Percentiles rank a stretch among this genome's conserved stretches.
phyloP scores from a whole-genome alignment of 2,329 filamentous ascomycete species.

The Neonectria hederae region DNA sequence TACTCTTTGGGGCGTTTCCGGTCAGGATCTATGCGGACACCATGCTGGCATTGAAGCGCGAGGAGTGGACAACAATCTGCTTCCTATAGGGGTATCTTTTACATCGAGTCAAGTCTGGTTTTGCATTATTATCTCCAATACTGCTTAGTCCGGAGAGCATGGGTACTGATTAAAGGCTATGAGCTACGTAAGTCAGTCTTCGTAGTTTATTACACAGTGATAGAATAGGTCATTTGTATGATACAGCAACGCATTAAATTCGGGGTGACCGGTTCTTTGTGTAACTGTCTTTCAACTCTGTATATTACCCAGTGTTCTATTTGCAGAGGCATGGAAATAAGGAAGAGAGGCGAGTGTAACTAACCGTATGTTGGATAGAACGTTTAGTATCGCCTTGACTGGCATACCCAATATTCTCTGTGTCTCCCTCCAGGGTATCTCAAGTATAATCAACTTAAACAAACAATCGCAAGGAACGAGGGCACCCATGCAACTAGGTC shows the following conservation, averaged over 20 bases:
- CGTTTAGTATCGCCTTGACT: not conserved
- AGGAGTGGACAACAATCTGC: not conserved
- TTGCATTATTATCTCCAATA: not conserved
- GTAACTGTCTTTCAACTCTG: not conserved
- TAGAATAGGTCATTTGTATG: not conserved
- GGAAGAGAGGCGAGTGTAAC: not conserved
- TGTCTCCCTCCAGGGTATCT: not conserved
- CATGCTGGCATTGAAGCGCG: not conserved
- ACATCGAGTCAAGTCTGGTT: not conserved
- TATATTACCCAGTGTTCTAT: not conserved
- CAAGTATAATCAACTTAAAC: not conserved
- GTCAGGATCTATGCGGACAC: not conserved
- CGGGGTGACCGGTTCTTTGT: not conserved
- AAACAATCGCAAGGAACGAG: not conserved
- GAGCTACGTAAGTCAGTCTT: not conserved
- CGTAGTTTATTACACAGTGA: not conserved
- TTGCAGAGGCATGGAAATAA: not conserved
- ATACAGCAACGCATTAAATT: not conserved
- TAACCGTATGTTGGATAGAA: not conserved
- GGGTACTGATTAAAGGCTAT: not conserved
- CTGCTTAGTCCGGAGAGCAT: not conserved
- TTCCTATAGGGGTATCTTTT: not conserved
- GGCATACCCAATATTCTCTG: not conserved
- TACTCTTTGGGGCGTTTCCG: not conserved
- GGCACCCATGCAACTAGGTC: not conserved